Conservation (phyloP, 306 rosid genomes). For the Rubus parviflorus region DNA sequence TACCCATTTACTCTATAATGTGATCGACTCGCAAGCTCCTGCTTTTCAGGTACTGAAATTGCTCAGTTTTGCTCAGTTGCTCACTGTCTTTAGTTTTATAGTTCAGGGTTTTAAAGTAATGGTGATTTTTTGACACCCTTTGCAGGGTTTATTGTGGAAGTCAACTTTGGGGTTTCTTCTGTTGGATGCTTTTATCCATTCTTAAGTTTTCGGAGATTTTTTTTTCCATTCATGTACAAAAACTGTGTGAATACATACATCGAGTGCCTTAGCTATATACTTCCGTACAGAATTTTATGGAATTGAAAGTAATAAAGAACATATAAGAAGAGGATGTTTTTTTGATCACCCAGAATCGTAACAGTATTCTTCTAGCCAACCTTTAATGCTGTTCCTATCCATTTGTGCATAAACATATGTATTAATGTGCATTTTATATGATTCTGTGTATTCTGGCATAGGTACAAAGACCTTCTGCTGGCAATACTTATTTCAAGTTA, state of each 20-base stretch:
- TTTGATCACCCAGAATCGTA: not conserved
- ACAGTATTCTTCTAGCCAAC: slow-evolving; percentile 18
- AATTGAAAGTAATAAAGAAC: not conserved
- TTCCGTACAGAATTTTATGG: slow-evolving; percentile 3
- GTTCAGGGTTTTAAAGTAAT: slow-evolving; percentile 11
- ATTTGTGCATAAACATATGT: not conserved
- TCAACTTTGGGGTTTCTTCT: slow-evolving; percentile 61
- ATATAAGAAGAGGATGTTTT: not conserved
- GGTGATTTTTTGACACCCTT: slow-evolving; percentile 21
- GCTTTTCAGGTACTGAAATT: slow-evolving; percentile 49
- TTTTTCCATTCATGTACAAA: slow-evolving; percentile 10
- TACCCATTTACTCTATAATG: slow-evolving; percentile 78
- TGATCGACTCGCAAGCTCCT: slow-evolving; percentile 44
- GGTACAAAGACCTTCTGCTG: slow-evolving; percentile 57
- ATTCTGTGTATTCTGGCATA: slow-evolving; percentile 36
- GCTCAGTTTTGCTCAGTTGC: not conserved
- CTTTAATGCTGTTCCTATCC: not conserved
- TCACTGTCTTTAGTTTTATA: not conserved
- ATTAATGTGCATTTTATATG: not conserved
- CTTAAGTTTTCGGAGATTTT: not conserved
- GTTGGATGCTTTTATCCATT: slow-evolving; percentile 78
- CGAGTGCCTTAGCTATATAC: slow-evolving; percentile 46
- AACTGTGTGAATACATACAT: not conserved
- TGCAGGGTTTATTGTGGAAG: slow-evolving; percentile 75
- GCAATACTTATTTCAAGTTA: slow-evolving; percentile 77